These are phyloP conservation scores for Phylloporus rhodoxanthus DNA, from an alignment of 768 basidiomycete genomes.

Conservation along the genomic window DNA sequence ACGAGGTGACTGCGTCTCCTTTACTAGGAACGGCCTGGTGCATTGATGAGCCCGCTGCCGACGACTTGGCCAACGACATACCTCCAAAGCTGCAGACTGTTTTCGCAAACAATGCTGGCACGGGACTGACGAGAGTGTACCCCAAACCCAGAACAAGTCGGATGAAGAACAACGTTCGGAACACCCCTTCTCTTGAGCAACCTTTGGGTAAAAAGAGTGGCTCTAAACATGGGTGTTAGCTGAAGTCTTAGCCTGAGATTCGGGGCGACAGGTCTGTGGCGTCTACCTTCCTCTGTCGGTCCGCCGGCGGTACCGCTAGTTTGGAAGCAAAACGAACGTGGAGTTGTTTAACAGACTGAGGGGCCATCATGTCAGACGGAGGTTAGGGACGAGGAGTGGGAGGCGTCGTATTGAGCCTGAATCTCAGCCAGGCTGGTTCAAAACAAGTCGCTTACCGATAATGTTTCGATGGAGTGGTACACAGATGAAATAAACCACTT, in stretches of 20 bases:
- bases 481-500: background rate
- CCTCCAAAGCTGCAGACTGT: conserved; percentile 3
- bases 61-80: background rate
- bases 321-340: conserved; percentile 32
- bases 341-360: conserved; percentile 9
- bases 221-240: conserved; percentile 7
- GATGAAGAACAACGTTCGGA: conserved; percentile 29
- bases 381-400: background rate
- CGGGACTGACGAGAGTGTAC: conserved; percentile 23
- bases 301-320: conserved; percentile 28
- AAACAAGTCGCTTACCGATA: conserved; percentile 1
- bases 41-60: background rate
- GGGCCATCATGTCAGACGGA: conserved; percentile 21
- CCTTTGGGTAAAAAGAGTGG: conserved; percentile 34
- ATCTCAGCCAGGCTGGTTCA: conserved; percentile 6
- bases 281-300: conserved; percentile 31
- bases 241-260: too few relatives aligned
- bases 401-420: too few relatives aligned
- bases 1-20: background rate
- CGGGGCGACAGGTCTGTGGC: background rate
- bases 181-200: conserved; percentile 36
- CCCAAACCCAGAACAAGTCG: conserved; percentile 36
- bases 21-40: background rate
- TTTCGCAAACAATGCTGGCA: background rate
- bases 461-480: background rate